Conservation (phyloP, 495 filamentous ascomycete genomes). For the Bacidia rubella region DNA sequence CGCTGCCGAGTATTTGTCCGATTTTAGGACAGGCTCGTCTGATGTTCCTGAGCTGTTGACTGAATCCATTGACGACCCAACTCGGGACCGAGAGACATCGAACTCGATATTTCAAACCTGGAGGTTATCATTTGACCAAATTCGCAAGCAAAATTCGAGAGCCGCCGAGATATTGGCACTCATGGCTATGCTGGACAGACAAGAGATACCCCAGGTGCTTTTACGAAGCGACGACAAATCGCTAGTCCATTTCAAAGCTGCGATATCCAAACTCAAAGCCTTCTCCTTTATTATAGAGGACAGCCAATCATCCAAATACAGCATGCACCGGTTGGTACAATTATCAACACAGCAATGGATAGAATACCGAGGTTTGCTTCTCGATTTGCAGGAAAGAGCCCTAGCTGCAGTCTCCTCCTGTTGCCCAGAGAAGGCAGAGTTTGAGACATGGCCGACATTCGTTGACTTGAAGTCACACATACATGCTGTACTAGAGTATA, state of each 20-base stretch:
- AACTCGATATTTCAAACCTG: slow-evolving; percentile 32
- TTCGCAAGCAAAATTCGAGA: slow-evolving; percentile 18
- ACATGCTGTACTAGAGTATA: slow-evolving; percentile 8
- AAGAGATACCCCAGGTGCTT: slow-evolving; percentile 25
- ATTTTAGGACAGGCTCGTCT: slow-evolving; percentile 6
- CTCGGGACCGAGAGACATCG: slow-evolving; percentile 20
- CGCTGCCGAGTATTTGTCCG: slow-evolving; percentile 15
- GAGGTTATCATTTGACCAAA: slow-evolving; percentile 35
- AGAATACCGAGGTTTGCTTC: slow-evolving; percentile 1
- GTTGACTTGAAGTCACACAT: slow-evolving; percentile 8
- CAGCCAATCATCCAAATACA: slow-evolving; percentile 9
- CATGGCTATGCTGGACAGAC: slow-evolving; percentile 32
- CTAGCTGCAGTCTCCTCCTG: slow-evolving; percentile 4
- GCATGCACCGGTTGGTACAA: slow-evolving; percentile 19
- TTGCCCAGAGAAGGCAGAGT: slow-evolving; percentile 2
- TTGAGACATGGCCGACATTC: slow-evolving; percentile 8
- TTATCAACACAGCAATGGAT: slow-evolving; percentile 19
- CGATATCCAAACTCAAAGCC: slow-evolving; percentile 16
- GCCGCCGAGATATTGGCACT: slow-evolving; percentile 27
- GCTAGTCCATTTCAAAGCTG: slow-evolving; percentile 12
- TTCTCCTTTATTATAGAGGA: slow-evolving; percentile 18
- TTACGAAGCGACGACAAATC: slow-evolving; percentile 7
- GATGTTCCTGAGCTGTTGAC: slow-evolving; percentile 13
- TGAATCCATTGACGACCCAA: slow-evolving; percentile 15
- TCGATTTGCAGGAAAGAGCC: slow-evolving; percentile 11